Evolutionary conservation across 805 yeast species (phyloP), one percentile per base, ranked within the genome.

Genomic region (Scheffersomyces ergatensis): DNA sequence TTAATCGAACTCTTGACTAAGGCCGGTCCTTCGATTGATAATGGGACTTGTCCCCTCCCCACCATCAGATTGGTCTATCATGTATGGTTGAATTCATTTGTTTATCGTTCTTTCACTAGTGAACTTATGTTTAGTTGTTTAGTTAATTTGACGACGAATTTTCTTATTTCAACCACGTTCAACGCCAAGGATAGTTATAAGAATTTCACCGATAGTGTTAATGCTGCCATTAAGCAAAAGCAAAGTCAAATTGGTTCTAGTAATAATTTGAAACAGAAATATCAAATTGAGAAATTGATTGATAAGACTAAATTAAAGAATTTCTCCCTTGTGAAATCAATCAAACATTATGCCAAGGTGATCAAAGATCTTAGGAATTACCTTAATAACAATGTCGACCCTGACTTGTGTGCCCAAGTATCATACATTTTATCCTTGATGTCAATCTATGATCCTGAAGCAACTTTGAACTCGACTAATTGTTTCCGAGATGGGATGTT

Each of bases 361-460:
- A 66, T 68, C 38, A 61, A 57, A 38, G 59, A 58, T n/a, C 53
- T 68, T 30, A 48, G 70, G 25, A 42, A 33, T 5, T 45, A 53
- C 9, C 53, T 68, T 40, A 63, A 64, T 42, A 45, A 39, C 20
- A 57, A 61, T 47, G 39, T 45, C 16, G 57, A 59, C 39, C 64
- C 67, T 2, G 63, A 58, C 31, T 42, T 58, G 24, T 61, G 66
- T 25, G 58, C 71, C 0, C 54, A 60, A 6, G 62, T 62, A 14
- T 63, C 70, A 15, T 68, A 67, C 45, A 57, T 68, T 27, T 51
- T 68, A 33, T 57, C 65, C 38, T 48, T 67, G 36, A 67, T 67
- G 72, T 57, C 71, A 13, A 63, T 68, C 27, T 68, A 68, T 46
- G 73, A 68, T 40, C 74, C 72, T 1, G 71, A 65, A 43, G 73